A percentile compares a stretch with the other conserved stretches of the same genome.
Evolutionary conservation across 2,329 filamentous ascomycete genomes (phyloP).

Genomic region (Fusarium begoniae): DNA sequence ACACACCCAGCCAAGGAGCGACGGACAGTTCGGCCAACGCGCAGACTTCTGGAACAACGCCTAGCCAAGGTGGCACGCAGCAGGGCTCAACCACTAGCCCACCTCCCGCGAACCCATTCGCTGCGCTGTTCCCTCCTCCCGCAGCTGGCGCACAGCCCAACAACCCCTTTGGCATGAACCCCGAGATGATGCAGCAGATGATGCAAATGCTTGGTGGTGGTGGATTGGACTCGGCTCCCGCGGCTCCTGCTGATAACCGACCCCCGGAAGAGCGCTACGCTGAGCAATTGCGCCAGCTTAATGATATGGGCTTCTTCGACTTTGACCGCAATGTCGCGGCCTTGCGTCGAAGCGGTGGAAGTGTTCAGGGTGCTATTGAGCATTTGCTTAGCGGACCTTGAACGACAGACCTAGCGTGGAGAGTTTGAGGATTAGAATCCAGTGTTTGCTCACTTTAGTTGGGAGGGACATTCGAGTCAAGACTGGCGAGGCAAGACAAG

Average conservation of each 20-base stretch:
- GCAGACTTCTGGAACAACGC: conserved; percentile 33
- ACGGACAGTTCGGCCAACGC: conserved; percentile 39
- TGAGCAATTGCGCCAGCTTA: conserved; percentile 88
- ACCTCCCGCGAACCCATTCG: conserved; percentile 72
- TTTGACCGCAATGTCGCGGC: conserved; percentile 94
- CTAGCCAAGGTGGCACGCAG: conserved; percentile 17
- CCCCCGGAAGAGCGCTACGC: conserved; percentile 95
- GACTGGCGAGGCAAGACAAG: conserved; percentile 17
- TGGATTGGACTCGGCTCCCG: conserved; percentile 52
- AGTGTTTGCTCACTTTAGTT: conserved; percentile 3
- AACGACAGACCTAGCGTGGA: conserved; percentile 20
- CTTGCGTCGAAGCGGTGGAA: conserved; percentile 87
- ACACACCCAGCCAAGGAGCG: conserved; percentile 39
- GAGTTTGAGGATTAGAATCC: neutral
- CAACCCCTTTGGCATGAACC: conserved; percentile 59
- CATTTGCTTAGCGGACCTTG: conserved; percentile 62
- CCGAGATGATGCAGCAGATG: conserved; percentile 65
- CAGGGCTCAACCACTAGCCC: conserved; percentile 47
- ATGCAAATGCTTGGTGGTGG: conserved; percentile 57
- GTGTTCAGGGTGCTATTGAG: conserved; percentile 91
- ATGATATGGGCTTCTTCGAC: conserved; percentile 99
- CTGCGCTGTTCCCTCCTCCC: conserved; percentile 64
- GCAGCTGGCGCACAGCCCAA: conserved; percentile 44
- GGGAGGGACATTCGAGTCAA: conserved; percentile 11
- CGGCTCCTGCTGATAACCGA: conserved; percentile 77